Base-by-base conservation (phyloP, 148 eudicot genomes). In the Spergularia marina region DNA sequence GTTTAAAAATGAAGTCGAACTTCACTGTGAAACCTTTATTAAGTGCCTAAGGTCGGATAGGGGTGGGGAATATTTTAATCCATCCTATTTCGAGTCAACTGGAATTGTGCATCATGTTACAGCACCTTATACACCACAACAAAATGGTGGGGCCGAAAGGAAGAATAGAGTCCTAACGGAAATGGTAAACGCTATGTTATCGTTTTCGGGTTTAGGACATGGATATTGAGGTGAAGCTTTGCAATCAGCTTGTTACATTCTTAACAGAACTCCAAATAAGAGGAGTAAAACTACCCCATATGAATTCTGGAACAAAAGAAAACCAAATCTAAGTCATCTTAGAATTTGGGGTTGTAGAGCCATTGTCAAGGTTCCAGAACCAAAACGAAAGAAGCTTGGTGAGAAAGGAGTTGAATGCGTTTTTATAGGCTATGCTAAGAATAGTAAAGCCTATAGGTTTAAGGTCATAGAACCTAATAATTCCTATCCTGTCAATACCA, bases 401-500 rank as follows among this genome's bases (percentile, higher is more conserved):
- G 70, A 63, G 7, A 63, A 47, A 7, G 69, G 34, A 4, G 5
- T 39, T 20, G 30, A 58, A 41, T 51, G 52, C 13, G 12, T 66
- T 4, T 51, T 53, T 14, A 30, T 71, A 57, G 74, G 74, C 3
- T 53, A 56, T 55, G 63, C 52, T 16, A 14, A 4, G 4, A 39
- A 71, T 57, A 71, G 74, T 6, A 71, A 71, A 39, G 18, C 63
- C 64, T 71, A 55, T 71, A 70, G 61, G 1, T 51, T 25, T 30
- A 44, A 44, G 30, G 66, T 73, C 10, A 73, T 73, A 21, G 76
- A 60, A 61, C 66, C 53, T 1, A 59, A 59, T 18, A 25, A 73
- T 2, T 36, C 10, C 12, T 13, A 18, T 12, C 13, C n/a, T 6
- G 10, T 73, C 7, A 60, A 73, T 41, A 58, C 54, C 4, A 13